Base-by-base conservation (phyloP, 2,329 filamentous ascomycete species). In the Beauveria sp. region DNA sequence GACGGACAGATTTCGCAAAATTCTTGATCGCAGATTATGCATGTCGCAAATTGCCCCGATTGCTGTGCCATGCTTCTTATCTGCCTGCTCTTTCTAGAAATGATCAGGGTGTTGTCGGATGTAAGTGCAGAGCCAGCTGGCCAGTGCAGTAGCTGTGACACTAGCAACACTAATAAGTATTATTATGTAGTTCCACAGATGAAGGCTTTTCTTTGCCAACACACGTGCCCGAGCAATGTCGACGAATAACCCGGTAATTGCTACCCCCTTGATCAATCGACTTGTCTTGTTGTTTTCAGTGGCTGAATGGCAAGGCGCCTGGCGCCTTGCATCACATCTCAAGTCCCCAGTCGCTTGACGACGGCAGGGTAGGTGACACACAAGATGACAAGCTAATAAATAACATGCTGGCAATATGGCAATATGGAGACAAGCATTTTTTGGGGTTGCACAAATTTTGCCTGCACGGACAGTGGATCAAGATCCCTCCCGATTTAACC, bases 381-480 rank as follows among this genome's bases (percentile, higher is more conserved):
- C 16, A 26, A 34, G 4, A 34, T 14, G 30, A 34, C 30, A 34
- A 34, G 30, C 3, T 34, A 34, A 14, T 34, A 34, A 14, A 14
- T 14, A 34, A 10, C 12, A 34, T 34, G 30, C 50, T 46, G 47
- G 26, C 26, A 46, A 22, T 16, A 38, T 40, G 45, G 30, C 26
- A 46, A 16, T 20, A 38, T 40, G 45, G 30, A 38, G 55, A 40
- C 45, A 18, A 24, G 24, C 55, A 42, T 14, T 43, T 51, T 51
- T 58, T 16, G 47, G 16, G 22, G 30, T 26, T 40, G 20, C 40
- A 45, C 49, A 34, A 53, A 40, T 53, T 46, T 52, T 45, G n/a
- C 57, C 57, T 45, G 38, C 49, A 53, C 49, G n/a, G 57, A 60
- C 58, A 46, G 58, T 60, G 58, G 58, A 42, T 60, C 58, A 40